Evolutionary conservation across 352 stramenopile genomes (phyloP), one percentile per base, ranked within the genome.

Genomic region (Globisporangium ultimum): DNA sequence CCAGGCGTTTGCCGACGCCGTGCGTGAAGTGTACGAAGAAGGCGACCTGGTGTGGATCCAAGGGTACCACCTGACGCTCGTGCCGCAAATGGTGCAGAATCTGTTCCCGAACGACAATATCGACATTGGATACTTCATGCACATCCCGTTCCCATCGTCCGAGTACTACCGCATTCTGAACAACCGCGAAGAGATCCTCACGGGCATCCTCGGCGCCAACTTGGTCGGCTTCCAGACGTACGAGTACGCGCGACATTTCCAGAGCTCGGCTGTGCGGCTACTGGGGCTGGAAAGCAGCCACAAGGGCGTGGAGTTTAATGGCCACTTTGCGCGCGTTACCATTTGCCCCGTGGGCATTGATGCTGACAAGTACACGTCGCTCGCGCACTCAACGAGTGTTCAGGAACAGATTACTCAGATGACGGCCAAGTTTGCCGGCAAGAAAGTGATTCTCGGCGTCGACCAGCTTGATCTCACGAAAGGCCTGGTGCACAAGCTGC

Each of bases 191-290:
- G 82, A 96, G 63, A 89, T 96, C 14, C 54, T 97, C 20, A 91
- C 87, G 15, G 89, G 89, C 3, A 91, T 96, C 24, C 67, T 97
- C 1, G 87, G 84, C 2, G 89, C 89, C 0, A 82, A 96, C 55
- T 76, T 97, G n/a, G 78, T 97, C 34, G 87, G 82, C 9, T 96
- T 97, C 67, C 89, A 96, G 66, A 95, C 89, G 53, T 95, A 95
- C 53, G 89, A 96, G 63, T 95, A 95, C 56, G 88, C 88, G 9
- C 77, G 89, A 1, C 87, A 96, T 71, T 97, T 96, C 61, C 85
- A 96, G 48, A 93, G 82, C 56, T 87, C 88, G 6, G 89, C 79
- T 15, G 87, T 95, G 32, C 74, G 87, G 20, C 69, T 97, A n/a
- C 52, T 96, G 2, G 89, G 89, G 3, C 64, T 97, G 1, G 84